Evolutionary conservation across 345 rosid species (phyloP).

Genomic region (Eutrema japonicum): DNA sequence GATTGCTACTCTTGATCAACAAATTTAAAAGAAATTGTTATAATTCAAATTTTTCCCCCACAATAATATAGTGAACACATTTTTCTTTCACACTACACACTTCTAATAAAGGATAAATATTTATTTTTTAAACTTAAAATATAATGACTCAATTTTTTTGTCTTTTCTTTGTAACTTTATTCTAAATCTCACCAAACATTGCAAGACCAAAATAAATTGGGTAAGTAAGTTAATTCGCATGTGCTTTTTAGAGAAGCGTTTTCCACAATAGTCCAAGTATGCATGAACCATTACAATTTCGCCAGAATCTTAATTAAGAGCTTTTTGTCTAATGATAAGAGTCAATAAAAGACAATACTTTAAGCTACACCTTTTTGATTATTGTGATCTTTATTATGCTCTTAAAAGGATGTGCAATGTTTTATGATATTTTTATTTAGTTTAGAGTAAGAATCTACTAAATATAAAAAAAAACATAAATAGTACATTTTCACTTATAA

Average conservation of each 20-base stretch:
- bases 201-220: slow-evolving; percentile 17
- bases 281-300: slow-evolving; percentile 36
- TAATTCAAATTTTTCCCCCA: neutral
- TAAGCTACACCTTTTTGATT: slow-evolving; percentile 26
- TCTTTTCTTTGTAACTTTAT: slow-evolving; percentile 24
- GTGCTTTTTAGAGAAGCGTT: slow-evolving; percentile 29
- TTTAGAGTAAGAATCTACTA: too few relatives aligned
- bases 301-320: slow-evolving; percentile 10
- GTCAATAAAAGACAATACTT: slow-evolving; percentile 39
- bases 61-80: neutral
- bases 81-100: neutral
- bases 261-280: slow-evolving; percentile 39
- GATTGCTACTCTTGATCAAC: neutral
- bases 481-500: too few relatives aligned
- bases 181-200: slow-evolving; percentile 37
- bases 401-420: slow-evolving; percentile 14
- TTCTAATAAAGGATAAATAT: neutral
- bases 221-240: slow-evolving; percentile 23
- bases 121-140: neutral
- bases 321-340: slow-evolving; percentile 26
- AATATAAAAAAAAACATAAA: too few relatives aligned
- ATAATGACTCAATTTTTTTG: neutral
- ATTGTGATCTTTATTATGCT: slow-evolving; percentile 6
- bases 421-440: neutral
- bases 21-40: neutral